phyloP scores from a whole-genome alignment of 345 rosid genomes.

The Erodium maritimum region DNA sequence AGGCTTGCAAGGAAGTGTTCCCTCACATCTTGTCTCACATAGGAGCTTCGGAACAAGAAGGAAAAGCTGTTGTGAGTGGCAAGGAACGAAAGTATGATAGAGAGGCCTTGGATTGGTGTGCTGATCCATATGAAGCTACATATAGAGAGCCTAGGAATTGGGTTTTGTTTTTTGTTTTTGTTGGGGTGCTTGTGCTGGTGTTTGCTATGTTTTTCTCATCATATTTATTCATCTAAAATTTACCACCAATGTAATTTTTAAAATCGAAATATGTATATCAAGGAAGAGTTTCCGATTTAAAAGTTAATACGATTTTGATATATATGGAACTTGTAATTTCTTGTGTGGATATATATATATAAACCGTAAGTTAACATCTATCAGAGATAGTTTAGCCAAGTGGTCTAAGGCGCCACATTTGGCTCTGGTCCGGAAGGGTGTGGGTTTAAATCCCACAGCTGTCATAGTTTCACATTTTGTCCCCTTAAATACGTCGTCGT shows the following conservation, averaged over 20 bases:
- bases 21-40: slow-evolving; percentile 26
- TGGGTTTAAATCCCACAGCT: slow-evolving; percentile 99
- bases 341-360: too few relatives aligned
- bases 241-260: too few relatives aligned
- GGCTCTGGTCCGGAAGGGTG: slow-evolving; percentile 99
- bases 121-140: slow-evolving; percentile 16
- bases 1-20: slow-evolving; percentile 24
- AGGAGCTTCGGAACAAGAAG: slow-evolving; percentile 20
- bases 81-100: slow-evolving; percentile 4
- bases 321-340: too few relatives aligned
- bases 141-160: slow-evolving; percentile 11
- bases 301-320: too few relatives aligned
- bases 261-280: too few relatives aligned
- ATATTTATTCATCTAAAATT: too few relatives aligned
- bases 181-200: slow-evolving; percentile 2
- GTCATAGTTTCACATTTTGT: slow-evolving; percentile 24
- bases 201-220: slow-evolving; percentile 2
- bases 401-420: slow-evolving; percentile 99
- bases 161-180: slow-evolving; percentile 12
- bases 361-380: too few relatives aligned
- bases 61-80: slow-evolving; percentile 4
- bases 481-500: neutral
- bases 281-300: too few relatives aligned
- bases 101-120: slow-evolving; percentile 23
- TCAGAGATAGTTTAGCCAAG: slow-evolving; percentile 96